phyloP scores from a whole-genome alignment of 768 basidiomycete genomes.

The Amanita pseudoporphyria region DNA sequence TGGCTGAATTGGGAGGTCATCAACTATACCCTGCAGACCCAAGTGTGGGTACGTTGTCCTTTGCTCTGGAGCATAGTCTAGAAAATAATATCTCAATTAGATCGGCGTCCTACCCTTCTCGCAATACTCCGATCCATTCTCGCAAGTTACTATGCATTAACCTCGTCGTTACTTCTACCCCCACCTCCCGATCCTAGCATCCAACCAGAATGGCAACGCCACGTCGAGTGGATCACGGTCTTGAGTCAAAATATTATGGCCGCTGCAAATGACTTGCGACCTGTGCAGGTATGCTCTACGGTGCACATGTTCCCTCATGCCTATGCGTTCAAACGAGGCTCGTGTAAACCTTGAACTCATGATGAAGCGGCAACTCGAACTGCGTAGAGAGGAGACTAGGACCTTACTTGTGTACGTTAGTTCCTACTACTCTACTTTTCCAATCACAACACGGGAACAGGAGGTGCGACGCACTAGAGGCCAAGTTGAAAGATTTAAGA shows the following conservation, averaged over 20 bases:
- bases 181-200: slow-evolving; percentile 36
- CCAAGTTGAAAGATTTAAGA: slow-evolving; percentile 49
- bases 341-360: slow-evolving; percentile 72
- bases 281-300: slow-evolving; percentile 55
- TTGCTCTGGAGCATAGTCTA: not conserved
- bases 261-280: slow-evolving; percentile 81
- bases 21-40: slow-evolving; percentile 76
- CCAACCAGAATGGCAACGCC: slow-evolving; percentile 62
- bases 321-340: slow-evolving; percentile 36
- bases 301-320: not conserved
- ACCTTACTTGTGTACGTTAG: slow-evolving; percentile 55
- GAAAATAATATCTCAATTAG: slow-evolving; percentile 25
- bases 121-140: slow-evolving; percentile 70
- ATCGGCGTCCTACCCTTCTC: slow-evolving; percentile 66
- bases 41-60: slow-evolving; percentile 37
- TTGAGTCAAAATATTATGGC: slow-evolving; percentile 85
- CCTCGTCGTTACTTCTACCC: slow-evolving; percentile 58
- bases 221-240: slow-evolving; percentile 73
- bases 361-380: slow-evolving; percentile 72
- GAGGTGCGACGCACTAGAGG: slow-evolving; percentile 65
- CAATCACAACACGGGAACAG: slow-evolving; percentile 21
- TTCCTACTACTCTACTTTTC: not conserved
- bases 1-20: slow-evolving; percentile 72
- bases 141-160: slow-evolving; percentile 68
- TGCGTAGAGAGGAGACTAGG: slow-evolving; percentile 63